Base-by-base conservation (phyloP, 2,329 filamentous ascomycete species). In the Apiospora malaysiana region DNA sequence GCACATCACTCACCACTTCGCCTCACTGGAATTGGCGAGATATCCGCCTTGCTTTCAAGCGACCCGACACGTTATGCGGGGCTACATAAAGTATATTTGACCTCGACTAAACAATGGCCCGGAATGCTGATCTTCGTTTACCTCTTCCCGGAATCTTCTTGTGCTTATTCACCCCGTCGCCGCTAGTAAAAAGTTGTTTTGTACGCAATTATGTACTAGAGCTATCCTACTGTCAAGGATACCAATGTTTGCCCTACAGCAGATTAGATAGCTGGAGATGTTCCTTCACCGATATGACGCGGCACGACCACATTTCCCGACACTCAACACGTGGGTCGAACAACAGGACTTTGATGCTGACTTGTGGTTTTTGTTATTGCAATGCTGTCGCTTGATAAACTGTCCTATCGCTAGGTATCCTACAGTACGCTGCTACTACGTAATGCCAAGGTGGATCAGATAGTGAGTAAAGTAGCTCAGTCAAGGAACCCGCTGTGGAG, bases 361-460 rank as follows among this genome's bases (percentile, higher is more conserved):
- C 32, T 63, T 63, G 56, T 40, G 56, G 2, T 63, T 37, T 56
- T 56, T 6, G 23, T 27, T 4, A n/a, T 59, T 37, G 12, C 37
- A 12, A 10, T 63, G 18, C 32, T 63, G 21, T 18, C 51, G 56
- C 56, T 40, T 63, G 32, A 27, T 9, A 21, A 21, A 63, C 56
- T 63, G 27, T 32, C 18, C 21, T 63, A 63, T 40, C 56, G 56
- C 56, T 63, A n/a, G n/a, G n/a, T n/a, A 32, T 63, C 21, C 12
- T n/a, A 25, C 7, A 63, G 16, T 37, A 21, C 27, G 27, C 51
- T 59, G 14, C 56, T 40, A 18, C 56, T 63, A 40, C 56, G 56
- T 63, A 63, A 63, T 63, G 56, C 56, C 56, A 63, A 63, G 45
- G 56, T 63, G 56, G 56, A 63, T 37, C 56, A 21, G 32, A 40